A percentile compares a stretch with the other conserved stretches of the same genome.
phyloP scores from a whole-genome alignment of 352 stramenopile genomes.

The Phytophthora multivora region DNA sequence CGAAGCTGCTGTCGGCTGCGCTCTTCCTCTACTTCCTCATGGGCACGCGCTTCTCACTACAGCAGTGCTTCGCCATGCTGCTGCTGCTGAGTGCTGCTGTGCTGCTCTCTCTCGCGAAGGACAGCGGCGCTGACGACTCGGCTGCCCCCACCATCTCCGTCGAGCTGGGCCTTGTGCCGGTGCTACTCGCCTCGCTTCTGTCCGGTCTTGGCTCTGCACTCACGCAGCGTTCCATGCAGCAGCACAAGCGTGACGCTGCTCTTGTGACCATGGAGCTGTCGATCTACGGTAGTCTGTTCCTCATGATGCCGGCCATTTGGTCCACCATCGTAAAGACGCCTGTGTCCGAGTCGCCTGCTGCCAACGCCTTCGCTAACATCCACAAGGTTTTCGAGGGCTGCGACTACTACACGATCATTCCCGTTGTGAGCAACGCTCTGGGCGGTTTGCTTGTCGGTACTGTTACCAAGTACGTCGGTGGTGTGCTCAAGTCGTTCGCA shows the following conservation, averaged over 20 bases:
- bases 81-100: slow-evolving; percentile 70
- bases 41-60: slow-evolving; percentile 65
- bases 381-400: slow-evolving; percentile 70
- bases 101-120: slow-evolving; percentile 71
- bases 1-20: slow-evolving; percentile 83
- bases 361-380: slow-evolving; percentile 29
- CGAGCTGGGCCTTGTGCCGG: slow-evolving; percentile 67
- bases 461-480: slow-evolving; percentile 90
- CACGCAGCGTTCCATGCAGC: slow-evolving; percentile 82
- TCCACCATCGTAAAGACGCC: slow-evolving; percentile 43
- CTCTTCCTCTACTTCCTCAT: slow-evolving; percentile 79
- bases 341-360: slow-evolving; percentile 34
- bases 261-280: slow-evolving; percentile 87
- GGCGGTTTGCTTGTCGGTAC: slow-evolving; percentile 87
- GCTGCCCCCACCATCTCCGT: slow-evolving; percentile 41
- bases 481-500: slow-evolving; percentile 91
- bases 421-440: slow-evolving; percentile 78
- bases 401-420: slow-evolving; percentile 75
- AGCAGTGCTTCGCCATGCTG: slow-evolving; percentile 80
- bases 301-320: slow-evolving; percentile 56
- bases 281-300: slow-evolving; percentile 76
- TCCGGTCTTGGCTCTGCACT: slow-evolving; percentile 78
- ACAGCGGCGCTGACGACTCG: slow-evolving; percentile 20
- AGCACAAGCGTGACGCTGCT: slow-evolving; percentile 63
- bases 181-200: slow-evolving; percentile 73